These are phyloP conservation scores for Colletotrichum truncatum DNA, from an alignment of 2,329 filamentous ascomycete genomes.

Conservation along the genomic window DNA sequence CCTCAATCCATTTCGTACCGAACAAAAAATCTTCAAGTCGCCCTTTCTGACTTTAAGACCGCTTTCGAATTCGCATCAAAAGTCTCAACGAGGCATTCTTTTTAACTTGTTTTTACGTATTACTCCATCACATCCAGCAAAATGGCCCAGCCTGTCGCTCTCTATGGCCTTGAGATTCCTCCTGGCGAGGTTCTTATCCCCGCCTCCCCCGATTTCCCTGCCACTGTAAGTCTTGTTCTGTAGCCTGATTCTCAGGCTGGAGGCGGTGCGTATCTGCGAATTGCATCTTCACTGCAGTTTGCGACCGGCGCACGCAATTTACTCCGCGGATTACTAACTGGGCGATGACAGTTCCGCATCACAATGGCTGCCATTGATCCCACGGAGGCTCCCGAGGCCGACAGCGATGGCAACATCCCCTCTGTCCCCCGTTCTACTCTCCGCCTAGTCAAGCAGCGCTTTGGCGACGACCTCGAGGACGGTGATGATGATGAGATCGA, in stretches of 20 bases:
- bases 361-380: conserved; percentile 99
- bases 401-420: conserved; percentile 69
- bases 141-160: conserved; percentile 75
- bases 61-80: conserved; percentile 15
- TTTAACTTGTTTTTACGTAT: not conserved
- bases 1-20: not conserved
- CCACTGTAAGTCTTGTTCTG: conserved; percentile 72
- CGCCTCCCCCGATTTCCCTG: conserved; percentile 80
- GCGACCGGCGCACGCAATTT: not conserved
- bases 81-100: conserved; percentile 17
- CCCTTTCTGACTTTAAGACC: conserved; percentile 29
- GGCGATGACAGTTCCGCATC: conserved; percentile 79
- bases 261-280: not conserved
- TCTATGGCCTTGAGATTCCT: conserved; percentile 94
- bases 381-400: conserved; percentile 75
- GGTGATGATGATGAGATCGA: conserved; percentile 73
- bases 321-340: conserved; percentile 41
- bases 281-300: not conserved
- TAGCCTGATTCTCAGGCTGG: not conserved
- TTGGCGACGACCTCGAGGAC: conserved; percentile 62
- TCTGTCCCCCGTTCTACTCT: conserved; percentile 81
- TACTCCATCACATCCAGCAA: conserved; percentile 33
- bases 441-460: conserved; percentile 84
- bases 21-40: not conserved
- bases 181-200: conserved; percentile 84